Conservation (phyloP, 164 flowering plant species). For the Kalanchoe fedtschenkoi region DNA sequence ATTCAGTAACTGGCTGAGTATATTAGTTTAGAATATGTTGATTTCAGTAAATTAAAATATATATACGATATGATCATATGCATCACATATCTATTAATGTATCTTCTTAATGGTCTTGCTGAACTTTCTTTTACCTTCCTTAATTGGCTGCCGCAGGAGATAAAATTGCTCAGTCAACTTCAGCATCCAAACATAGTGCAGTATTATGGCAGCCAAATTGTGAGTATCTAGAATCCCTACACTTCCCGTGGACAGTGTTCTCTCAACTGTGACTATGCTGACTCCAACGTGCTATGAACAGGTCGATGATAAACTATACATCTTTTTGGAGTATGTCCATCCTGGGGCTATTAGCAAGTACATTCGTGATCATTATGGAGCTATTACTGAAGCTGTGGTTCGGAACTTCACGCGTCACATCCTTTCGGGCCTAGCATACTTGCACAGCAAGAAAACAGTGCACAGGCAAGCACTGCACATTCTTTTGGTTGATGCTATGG, state of each 20-base stretch:
- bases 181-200: constrained; percentile 89
- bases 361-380: constrained; percentile 65
- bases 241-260: neutral
- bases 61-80: neutral
- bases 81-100: neutral
- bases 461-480: constrained; percentile 49
- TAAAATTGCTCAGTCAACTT: constrained; percentile 54
- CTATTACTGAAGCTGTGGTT: constrained; percentile 68
- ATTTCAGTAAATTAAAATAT: neutral
- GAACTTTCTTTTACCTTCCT: neutral
- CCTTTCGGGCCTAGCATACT: constrained; percentile 73
- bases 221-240: constrained; percentile 18
- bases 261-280: neutral
- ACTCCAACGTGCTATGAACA: constrained; percentile 17
- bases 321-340: constrained; percentile 77
- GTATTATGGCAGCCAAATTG: constrained; percentile 86
- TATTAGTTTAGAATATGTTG: neutral
- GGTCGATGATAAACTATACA: constrained; percentile 65
- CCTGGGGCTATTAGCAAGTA: constrained; percentile 79
- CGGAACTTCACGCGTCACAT: constrained; percentile 88
- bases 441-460: constrained; percentile 71
- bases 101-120: neutral
- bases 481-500: neutral
- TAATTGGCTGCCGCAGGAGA: constrained; percentile 47
- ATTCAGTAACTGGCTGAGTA: neutral